Percentiles rank a stretch among this genome's conserved stretches.
Evolutionary conservation across 228 moss, liverwort and hornwort genomes (phyloP).

Genomic region (Sphagnum fallax): DNA sequence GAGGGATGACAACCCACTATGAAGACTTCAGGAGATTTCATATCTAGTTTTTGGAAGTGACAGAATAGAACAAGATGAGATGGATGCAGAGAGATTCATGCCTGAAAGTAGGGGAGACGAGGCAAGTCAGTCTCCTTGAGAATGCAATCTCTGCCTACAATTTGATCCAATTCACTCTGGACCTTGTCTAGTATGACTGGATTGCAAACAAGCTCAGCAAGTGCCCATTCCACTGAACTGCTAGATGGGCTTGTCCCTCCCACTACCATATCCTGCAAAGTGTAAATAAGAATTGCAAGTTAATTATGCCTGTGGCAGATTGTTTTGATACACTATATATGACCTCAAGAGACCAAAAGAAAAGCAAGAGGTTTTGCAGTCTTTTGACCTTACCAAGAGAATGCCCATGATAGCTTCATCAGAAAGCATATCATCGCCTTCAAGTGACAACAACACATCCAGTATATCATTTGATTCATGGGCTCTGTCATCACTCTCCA

Average conservation of each 20-base stretch:
- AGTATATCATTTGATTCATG: constrained; percentile 15
- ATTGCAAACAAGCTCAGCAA: constrained; percentile 45
- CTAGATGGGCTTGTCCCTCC: constrained; percentile 34
- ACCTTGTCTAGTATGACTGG: constrained; percentile 35
- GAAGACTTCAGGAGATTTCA: no score
- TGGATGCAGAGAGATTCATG: background rate
- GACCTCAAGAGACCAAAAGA: background rate
- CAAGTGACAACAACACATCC: constrained; percentile 40
- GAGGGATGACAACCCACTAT: no score
- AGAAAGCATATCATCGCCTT: constrained; percentile 30
- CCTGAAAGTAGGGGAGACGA: constrained; percentile 46
- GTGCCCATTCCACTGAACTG: constrained; percentile 54
- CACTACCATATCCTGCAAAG: constrained; percentile 34
- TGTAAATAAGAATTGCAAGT: no score
- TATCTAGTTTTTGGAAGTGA: no score
- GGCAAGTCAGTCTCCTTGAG: constrained; percentile 29
- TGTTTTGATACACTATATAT: background rate
- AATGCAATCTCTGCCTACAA: constrained; percentile 27
- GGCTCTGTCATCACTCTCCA: constrained; percentile 2
- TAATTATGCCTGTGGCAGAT: no score
- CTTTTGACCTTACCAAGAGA: constrained; percentile 29
- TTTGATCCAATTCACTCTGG: constrained; percentile 36
- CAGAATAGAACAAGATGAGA: no score
- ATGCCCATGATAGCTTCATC: constrained; percentile 46
- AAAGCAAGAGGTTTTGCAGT: background rate